Evolutionary conservation across 352 stramenopile species (phyloP).

Genomic region (Pythium dissimile): DNA sequence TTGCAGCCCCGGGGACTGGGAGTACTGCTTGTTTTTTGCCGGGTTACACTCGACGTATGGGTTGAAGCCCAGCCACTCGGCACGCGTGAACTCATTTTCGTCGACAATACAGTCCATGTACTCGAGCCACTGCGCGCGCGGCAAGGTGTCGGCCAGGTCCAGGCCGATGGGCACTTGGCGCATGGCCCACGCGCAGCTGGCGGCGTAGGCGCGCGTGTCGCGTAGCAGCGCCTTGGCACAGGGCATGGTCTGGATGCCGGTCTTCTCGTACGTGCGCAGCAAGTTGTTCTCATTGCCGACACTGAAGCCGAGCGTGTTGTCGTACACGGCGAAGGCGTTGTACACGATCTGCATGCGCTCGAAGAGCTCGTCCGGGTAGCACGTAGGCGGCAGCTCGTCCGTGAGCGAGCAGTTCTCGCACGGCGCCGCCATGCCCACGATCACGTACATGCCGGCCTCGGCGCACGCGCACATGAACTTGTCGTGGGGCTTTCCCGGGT

Average conservation of each 20-base stretch:
- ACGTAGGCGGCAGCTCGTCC: conserved; percentile 35
- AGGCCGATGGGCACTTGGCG: conserved; percentile 40
- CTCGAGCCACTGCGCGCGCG: conserved; percentile 30
- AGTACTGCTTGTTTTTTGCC: conserved; percentile 30
- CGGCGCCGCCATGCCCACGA: conserved; percentile 43
- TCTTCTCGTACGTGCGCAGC: conserved; percentile 26
- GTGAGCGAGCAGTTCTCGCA: conserved; percentile 38
- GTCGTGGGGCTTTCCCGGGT: conserved; percentile 58
- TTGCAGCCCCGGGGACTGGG: conserved; percentile 35
- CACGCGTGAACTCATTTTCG: conserved; percentile 37
- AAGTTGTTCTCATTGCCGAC: conserved; percentile 57
- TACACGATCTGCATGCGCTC: conserved; percentile 41
- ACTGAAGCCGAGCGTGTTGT: conserved; percentile 53
- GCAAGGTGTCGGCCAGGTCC: conserved; percentile 43
- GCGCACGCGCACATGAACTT: conserved; percentile 73
- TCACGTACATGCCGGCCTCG: conserved; percentile 47
- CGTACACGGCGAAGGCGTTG: conserved; percentile 56
- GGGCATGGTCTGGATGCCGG: conserved; percentile 29
- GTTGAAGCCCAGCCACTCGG: conserved; percentile 52
- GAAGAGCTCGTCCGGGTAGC: conserved; percentile 46
- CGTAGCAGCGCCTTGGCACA: conserved; percentile 52
- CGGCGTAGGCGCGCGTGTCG: conserved; percentile 38
- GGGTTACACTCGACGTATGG: conserved; percentile 57
- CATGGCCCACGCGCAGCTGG: conserved; percentile 43
- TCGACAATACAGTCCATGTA: conserved; percentile 50